Conservation (phyloP, 2,329 filamentous ascomycete genomes). For the Beauveria pseudobassiana region DNA sequence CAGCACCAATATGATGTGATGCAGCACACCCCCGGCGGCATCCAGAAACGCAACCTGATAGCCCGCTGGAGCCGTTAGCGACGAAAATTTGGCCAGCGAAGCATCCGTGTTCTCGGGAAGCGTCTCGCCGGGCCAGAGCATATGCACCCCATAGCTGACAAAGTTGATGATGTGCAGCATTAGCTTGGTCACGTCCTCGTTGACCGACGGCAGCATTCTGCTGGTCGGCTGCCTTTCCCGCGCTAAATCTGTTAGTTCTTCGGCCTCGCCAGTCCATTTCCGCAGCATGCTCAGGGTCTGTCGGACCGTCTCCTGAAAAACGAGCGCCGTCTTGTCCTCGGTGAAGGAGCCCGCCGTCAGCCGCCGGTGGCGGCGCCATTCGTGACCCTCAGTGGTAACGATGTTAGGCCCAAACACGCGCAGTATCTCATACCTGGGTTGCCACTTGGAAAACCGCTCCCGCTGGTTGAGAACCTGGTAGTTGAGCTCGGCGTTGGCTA, state of each 20-base stretch:
- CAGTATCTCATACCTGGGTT: constrained; percentile 28
- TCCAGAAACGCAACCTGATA: constrained; percentile 60
- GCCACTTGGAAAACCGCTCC: constrained; percentile 56
- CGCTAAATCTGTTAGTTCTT: constrained; percentile 20
- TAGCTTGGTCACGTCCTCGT: constrained; percentile 58
- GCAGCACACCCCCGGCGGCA: constrained; percentile 52
- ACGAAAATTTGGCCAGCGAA: constrained; percentile 41
- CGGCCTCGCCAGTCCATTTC: constrained; percentile 41
- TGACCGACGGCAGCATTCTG: constrained; percentile 45
- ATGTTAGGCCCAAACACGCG: constrained; percentile 61
- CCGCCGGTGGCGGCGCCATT: constrained; percentile 69
- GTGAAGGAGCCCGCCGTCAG: constrained; percentile 65
- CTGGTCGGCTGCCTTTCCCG: constrained; percentile 1
- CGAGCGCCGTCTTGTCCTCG: constrained; percentile 64
- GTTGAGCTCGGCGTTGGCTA: constrained; percentile 57
- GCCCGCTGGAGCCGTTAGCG: constrained; percentile 38
- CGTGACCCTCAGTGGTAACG: constrained; percentile 58
- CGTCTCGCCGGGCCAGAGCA: constrained; percentile 57
- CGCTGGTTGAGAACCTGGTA: constrained; percentile 57
- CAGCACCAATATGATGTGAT: constrained; percentile 56
- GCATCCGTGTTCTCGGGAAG: constrained; percentile 34
- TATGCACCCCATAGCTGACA: constrained; percentile 61
- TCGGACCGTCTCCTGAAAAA: constrained; percentile 53
- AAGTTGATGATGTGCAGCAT: constrained; percentile 52
- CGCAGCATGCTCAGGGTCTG: constrained; percentile 57